These are phyloP conservation scores for Globisporangium nodosum DNA, from an alignment of 352 stramenopile genomes.

Conservation along the genomic window DNA sequence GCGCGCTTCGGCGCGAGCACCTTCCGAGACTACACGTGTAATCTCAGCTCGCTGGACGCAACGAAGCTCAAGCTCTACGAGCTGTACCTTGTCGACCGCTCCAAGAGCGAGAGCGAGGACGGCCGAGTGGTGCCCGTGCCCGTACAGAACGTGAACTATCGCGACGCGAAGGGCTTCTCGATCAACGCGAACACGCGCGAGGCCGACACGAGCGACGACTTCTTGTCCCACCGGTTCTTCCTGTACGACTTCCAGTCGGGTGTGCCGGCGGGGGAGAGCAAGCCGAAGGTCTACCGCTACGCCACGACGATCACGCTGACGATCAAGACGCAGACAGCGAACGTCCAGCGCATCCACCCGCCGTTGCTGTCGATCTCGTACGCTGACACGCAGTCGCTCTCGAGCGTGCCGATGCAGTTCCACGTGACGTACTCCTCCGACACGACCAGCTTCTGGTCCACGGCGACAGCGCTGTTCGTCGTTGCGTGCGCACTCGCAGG, in stretches of 20 bases:
- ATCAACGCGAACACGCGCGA: slow-evolving; percentile 72
- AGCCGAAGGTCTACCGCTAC: slow-evolving; percentile 61
- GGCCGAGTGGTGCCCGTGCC: slow-evolving; percentile 79
- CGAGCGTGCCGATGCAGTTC: slow-evolving; percentile 40
- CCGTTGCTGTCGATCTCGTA: slow-evolving; percentile 81
- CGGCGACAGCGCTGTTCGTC: slow-evolving; percentile 67
- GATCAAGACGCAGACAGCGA: slow-evolving; percentile 40
- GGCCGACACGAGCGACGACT: slow-evolving; percentile 69
- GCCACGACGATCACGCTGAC: slow-evolving; percentile 64
- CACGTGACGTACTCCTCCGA: slow-evolving; percentile 86
- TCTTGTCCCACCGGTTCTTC: slow-evolving; percentile 90
- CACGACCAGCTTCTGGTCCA: slow-evolving; percentile 71
- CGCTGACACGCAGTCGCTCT: slow-evolving; percentile 36
- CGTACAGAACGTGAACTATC: slow-evolving; percentile 84
- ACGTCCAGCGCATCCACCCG: slow-evolving; percentile 50
- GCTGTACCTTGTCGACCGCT: slow-evolving; percentile 86
- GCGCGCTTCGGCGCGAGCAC: slow-evolving; percentile 72
- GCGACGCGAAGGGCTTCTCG: slow-evolving; percentile 45
- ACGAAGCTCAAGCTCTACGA: slow-evolving; percentile 81
- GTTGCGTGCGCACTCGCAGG: slow-evolving; percentile 49
- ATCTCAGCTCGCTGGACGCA: slow-evolving; percentile 45
- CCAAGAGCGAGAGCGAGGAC: slow-evolving; percentile 36
- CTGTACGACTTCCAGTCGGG: slow-evolving; percentile 85
- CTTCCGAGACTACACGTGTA: slow-evolving; percentile 53
- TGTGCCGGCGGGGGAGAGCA: slow-evolving; percentile 34